Evolutionary conservation across 345 rosid genomes (phyloP).

Genomic region (Bruguiera sexangula): DNA sequence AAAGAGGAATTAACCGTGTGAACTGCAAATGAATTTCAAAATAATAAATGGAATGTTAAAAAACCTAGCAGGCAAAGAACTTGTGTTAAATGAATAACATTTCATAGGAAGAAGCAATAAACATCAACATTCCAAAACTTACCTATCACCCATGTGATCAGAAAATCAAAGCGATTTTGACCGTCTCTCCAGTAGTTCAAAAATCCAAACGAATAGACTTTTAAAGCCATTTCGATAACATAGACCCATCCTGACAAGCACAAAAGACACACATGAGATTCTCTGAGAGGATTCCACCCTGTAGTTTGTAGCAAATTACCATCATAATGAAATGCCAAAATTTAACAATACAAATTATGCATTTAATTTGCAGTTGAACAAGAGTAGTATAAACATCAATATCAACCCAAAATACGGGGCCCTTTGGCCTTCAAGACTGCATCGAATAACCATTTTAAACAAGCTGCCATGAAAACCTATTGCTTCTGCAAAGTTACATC

Average conservation of each 20-base stretch:
- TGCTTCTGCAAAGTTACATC: not conserved
- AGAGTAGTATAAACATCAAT: too few species aligned
- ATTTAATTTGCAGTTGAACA: not conserved
- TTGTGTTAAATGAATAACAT: too few species aligned
- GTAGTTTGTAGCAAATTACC: too few species aligned
- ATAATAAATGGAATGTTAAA: too few species aligned
- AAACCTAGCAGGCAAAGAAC: too few species aligned
- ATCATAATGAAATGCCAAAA: not conserved
- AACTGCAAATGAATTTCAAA: too few species aligned
- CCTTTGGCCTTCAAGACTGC: not conserved
- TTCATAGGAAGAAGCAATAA: too few species aligned
- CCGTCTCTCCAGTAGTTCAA: constrained; percentile 95
- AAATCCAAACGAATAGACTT: constrained; percentile 81
- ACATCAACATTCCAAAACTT: constrained; percentile 14
- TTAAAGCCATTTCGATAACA: constrained; percentile 91
- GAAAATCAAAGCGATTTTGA: constrained; percentile 89
- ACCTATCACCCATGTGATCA: constrained; percentile 90
- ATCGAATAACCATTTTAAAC: constrained; percentile 2
- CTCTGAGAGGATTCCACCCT: too few species aligned
- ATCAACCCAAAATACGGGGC: too few species aligned
- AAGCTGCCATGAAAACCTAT: not conserved
- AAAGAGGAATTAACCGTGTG: too few species aligned
- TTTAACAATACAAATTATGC: constrained; percentile 1
- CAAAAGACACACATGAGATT: not conserved
- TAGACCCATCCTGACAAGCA: constrained; percentile 86